Evolutionary conservation across 148 eudicot genomes (phyloP).

Genomic region (Dianthus caryophyllus): DNA sequence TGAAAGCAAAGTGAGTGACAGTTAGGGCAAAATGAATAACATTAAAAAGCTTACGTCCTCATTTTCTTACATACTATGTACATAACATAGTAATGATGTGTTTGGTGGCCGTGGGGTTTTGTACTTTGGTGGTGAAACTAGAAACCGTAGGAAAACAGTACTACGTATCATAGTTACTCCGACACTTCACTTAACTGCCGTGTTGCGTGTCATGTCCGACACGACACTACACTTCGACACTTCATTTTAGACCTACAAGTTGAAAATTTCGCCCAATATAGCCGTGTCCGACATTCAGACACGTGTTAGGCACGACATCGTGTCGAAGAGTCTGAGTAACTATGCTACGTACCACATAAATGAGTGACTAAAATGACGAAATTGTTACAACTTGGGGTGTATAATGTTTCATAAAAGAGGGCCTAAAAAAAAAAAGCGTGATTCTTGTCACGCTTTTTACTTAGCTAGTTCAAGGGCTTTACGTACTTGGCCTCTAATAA

Average conservation of each 20-base stretch:
- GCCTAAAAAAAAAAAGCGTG: slow-evolving; percentile 27
- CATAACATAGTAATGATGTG: slow-evolving; percentile 23
- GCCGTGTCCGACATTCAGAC: too few relatives aligned
- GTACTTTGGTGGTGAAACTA: slow-evolving; percentile 22
- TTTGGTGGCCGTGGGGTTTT: slow-evolving; percentile 13
- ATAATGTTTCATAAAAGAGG: slow-evolving; percentile 29
- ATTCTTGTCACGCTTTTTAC: slow-evolving; percentile 28
- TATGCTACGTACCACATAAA: too few relatives aligned
- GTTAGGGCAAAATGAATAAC: slow-evolving; percentile 24
- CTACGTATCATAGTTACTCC: too few relatives aligned
- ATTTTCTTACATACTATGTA: slow-evolving; percentile 1
- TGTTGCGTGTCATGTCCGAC: too few relatives aligned
- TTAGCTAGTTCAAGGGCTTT: slow-evolving; percentile 46
- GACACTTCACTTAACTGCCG: too few relatives aligned
- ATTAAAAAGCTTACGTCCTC: slow-evolving; percentile 18
- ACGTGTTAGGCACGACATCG: too few relatives aligned
- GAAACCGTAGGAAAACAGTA: neutral
- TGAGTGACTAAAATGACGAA: slow-evolving; percentile 17
- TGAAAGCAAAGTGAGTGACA: slow-evolving; percentile 3
- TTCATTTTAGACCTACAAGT: too few relatives aligned
- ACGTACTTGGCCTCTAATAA: slow-evolving; percentile 38
- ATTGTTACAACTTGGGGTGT: slow-evolving; percentile 16
- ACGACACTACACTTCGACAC: neutral
- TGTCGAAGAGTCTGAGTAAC: too few relatives aligned
- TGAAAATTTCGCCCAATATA: too few relatives aligned